These are phyloP conservation scores for Chlorella sp. DNA, from an alignment of 139 green algal species.

Conservation along the genomic window DNA sequence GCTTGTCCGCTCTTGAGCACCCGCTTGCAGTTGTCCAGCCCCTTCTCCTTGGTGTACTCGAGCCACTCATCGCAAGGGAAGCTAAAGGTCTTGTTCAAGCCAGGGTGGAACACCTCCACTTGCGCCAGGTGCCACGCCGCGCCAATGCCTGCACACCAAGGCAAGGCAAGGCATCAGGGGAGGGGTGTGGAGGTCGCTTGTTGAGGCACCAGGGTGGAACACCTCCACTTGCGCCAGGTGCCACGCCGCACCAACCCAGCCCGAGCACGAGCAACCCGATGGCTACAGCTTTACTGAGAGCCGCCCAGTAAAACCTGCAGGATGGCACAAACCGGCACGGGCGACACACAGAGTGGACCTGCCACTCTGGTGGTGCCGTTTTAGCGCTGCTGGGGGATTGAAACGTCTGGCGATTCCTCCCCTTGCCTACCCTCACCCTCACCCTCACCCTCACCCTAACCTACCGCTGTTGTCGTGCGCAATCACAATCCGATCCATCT, in stretches of 20 bases:
- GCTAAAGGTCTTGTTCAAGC: conserved; percentile 22
- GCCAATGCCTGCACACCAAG: conserved; percentile 12
- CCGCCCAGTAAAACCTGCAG: neutral
- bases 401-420: no score
- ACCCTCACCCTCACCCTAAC: neutral
- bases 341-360: no score
- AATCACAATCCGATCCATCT: conserved; percentile 31
- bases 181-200: conserved; percentile 25
- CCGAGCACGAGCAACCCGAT: neutral
- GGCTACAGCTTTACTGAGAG: neutral
- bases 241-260: conserved; percentile 36
- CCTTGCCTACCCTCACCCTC: neutral
- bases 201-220: conserved; percentile 20
- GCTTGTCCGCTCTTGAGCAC: conserved; percentile 18
- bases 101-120: conserved; percentile 42
- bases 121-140: conserved; percentile 45
- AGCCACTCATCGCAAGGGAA: conserved; percentile 51
- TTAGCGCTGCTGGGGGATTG: no score
- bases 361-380: no score
- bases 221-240: conserved; percentile 52
- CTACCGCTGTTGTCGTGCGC: conserved; percentile 37
- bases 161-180: neutral
- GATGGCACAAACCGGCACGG: neutral
- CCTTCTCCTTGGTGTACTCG: conserved; percentile 18
- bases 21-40: conserved; percentile 32